Conservation (phyloP, 495 filamentous ascomycete species). For the Paragyromitra xinjiangensis region DNA sequence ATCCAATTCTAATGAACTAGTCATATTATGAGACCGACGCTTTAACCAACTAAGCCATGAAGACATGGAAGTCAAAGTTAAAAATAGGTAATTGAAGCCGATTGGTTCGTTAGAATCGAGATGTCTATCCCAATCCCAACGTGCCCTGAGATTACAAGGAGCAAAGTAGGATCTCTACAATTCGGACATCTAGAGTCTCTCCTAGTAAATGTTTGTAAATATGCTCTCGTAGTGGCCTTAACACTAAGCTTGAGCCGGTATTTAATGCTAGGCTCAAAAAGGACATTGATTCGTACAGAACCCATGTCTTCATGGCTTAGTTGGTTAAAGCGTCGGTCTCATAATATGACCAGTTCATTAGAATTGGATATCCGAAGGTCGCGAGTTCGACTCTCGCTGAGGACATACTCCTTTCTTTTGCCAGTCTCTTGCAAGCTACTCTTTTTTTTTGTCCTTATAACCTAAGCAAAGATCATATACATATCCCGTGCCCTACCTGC, state of each 20-base stretch:
- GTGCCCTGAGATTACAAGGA: neutral
- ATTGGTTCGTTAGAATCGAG: neutral
- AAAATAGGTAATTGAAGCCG: neutral
- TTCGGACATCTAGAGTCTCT: neutral
- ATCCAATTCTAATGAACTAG: conserved; percentile 43
- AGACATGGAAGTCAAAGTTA: neutral
- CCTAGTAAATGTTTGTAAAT: neutral
- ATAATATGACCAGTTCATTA: conserved; percentile 54
- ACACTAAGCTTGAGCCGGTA: neutral
- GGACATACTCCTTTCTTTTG: conserved; percentile 42
- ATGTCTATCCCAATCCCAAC: neutral
- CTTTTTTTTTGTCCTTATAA: neutral
- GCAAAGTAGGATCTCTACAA: neutral
- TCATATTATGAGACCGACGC: conserved; percentile 51
- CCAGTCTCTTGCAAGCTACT: neutral
- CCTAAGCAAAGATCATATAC: neutral
- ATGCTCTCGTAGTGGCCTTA: neutral
- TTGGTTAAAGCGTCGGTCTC: conserved; percentile 61
- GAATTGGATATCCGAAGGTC: conserved; percentile 58
- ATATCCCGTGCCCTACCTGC: neutral
- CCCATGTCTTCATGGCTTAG: conserved; percentile 57
- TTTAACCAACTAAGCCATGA: conserved; percentile 53
- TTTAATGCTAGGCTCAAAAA: neutral
- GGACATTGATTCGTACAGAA: neutral
- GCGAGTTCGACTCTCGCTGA: conserved; percentile 60